A percentile compares a stretch with the other conserved stretches of the same genome.
Evolutionary conservation across 352 stramenopile genomes (phyloP).

Genomic region (Globisporangium nagaii): DNA sequence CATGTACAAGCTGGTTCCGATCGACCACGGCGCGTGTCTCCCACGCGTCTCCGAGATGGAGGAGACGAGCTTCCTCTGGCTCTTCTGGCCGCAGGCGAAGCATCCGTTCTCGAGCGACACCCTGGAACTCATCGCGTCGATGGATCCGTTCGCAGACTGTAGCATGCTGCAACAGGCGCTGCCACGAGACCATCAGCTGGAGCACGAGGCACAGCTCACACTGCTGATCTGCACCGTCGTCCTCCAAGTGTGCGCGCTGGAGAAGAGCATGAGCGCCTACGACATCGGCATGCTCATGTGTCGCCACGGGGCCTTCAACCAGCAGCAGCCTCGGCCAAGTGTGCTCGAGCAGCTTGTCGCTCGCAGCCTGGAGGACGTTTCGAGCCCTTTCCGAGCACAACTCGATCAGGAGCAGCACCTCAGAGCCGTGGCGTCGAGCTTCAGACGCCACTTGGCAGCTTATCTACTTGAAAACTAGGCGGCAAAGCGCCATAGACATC

Average conservation of each 20-base stretch:
- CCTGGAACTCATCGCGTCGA: constrained; percentile 26
- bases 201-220: constrained; percentile 37
- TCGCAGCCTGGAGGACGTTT: constrained; percentile 8
- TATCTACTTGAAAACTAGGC: neutral
- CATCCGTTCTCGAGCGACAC: constrained; percentile 28
- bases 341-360: constrained; percentile 33
- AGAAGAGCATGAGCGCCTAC: constrained; percentile 35
- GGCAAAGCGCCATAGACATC: too few species aligned
- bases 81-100: constrained; percentile 62
- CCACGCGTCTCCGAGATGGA: constrained; percentile 33
- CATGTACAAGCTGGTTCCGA: constrained; percentile 50
- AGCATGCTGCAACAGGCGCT: constrained; percentile 24
- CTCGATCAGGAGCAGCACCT: neutral
- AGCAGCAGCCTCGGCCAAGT: constrained; percentile 26
- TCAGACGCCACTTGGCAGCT: neutral
- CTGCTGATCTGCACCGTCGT: constrained; percentile 43
- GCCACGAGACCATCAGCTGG: constrained; percentile 18
- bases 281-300: constrained; percentile 60
- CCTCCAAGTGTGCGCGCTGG: constrained; percentile 42
- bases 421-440: neutral
- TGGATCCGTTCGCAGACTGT: constrained; percentile 31
- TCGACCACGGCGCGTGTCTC: constrained; percentile 75
- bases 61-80: constrained; percentile 68
- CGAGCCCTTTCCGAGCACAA: constrained; percentile 1
- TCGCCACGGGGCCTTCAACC: constrained; percentile 20